Conservation (phyloP, 1,284 basidiomycete genomes). For the Cutaneotrichosporon cyanovorans region DNA sequence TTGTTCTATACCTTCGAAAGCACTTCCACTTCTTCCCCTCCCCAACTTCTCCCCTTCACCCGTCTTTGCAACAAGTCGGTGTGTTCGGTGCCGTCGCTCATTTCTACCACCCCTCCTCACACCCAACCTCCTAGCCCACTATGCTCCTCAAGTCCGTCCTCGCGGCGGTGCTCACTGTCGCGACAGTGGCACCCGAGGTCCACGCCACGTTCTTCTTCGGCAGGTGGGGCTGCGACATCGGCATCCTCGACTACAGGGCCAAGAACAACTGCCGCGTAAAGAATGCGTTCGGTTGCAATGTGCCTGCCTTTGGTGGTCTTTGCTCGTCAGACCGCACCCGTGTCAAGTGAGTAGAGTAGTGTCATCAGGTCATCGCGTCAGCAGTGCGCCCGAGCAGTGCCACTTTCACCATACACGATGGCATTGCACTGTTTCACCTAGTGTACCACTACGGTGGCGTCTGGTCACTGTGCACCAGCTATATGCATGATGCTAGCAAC, state of each 20-base stretch:
- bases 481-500: too few species aligned
- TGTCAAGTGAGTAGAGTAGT: too few species aligned
- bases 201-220: background rate
- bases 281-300: too few species aligned
- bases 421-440: too few species aligned
- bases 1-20: background rate
- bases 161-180: conserved; percentile 4
- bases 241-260: background rate
- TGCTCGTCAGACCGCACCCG: background rate
- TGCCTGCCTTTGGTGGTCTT: background rate
- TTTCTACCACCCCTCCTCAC: conserved; percentile 3
- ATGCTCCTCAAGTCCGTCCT: conserved; percentile 12
- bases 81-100: conserved; percentile 1
- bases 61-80: background rate
- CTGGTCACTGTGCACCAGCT: too few species aligned
- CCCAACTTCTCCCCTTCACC: background rate
- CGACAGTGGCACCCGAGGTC: background rate
- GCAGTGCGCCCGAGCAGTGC: too few species aligned
- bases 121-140: conserved; percentile 1
- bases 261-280: too few species aligned
- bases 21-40: background rate
- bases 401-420: too few species aligned
- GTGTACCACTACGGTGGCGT: too few species aligned
- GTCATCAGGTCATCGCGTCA: too few species aligned
- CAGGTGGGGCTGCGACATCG: background rate